Base-by-base conservation (phyloP, 768 basidiomycete genomes). In the Lentinula boryana region DNA sequence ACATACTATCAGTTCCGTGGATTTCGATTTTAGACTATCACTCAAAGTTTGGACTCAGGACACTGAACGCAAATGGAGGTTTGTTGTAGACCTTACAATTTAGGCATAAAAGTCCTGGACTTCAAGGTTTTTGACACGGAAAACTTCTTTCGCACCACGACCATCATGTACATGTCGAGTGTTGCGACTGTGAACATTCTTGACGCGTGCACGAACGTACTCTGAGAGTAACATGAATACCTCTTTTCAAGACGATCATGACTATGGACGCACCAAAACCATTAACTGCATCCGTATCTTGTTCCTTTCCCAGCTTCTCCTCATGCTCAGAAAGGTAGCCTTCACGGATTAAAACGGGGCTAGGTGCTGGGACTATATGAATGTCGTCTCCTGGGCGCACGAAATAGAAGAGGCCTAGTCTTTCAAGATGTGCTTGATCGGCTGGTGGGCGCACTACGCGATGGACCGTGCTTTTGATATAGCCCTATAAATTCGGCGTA, bases 351-450 rank as follows among this genome's bases (percentile, higher is more conserved):
- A 82, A 67, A 5, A 81, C 71, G 3, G 77, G 76, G 57, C 78
- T 80, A 16, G 72, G 71, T 0, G 63, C 64, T 1, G 80, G 78
- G 16, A 70, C 59, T 52, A 82, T 67, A 23, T 66, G 68, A 31
- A 72, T 71, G 23, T 73, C 63, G 63, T 81, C 75, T 43, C 78
- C 75, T 0, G 75, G 71, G 62, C 74, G 67, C 31, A 70, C 70
- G 50, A 83, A 83, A 67, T 81, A 82, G 63, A 80, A 76, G 5
- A 78, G 66, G 1, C 80, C 80, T 0, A 82, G 68, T 1, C 81
- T 75, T 12, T 75, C 68, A 60, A 74, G 68, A 36, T 71, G 66
- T 9, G 65, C 73, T 63, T 83, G 82, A 61, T 81, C 80, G 0
- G 68, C 63, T 5, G 80, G 81, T 0, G 81, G 82, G 32, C 76